Percentiles rank a stretch among this genome's conserved stretches.
Evolutionary conservation across 73 alveolate species (phyloP).

Genomic region (Tetrahymena malaccensis): DNA sequence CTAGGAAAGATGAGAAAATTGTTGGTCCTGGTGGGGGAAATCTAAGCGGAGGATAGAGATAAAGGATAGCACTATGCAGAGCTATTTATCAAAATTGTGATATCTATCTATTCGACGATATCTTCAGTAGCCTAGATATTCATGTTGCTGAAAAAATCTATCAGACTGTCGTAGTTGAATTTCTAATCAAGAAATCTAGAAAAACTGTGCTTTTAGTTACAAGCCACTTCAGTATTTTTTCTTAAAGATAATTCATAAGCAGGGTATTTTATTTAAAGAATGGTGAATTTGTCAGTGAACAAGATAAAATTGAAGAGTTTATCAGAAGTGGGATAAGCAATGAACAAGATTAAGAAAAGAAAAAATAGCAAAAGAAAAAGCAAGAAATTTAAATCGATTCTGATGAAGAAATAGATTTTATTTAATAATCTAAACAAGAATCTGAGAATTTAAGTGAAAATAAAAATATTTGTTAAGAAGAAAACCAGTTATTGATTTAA

Average conservation of each 20-base stretch:
- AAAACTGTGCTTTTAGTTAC: constrained; percentile 57
- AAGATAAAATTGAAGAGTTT: not conserved
- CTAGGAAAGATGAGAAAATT: constrained; percentile 56
- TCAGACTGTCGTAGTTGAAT: constrained; percentile 43
- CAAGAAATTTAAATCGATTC: not conserved
- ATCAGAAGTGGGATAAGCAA: not conserved
- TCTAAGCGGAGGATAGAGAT: constrained; percentile 80
- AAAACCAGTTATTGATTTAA: no score
- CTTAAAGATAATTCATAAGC: not conserved
- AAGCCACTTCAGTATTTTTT: constrained; percentile 31
- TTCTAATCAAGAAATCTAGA: constrained; percentile 47
- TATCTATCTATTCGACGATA: constrained; percentile 78
- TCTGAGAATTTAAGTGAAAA: not conserved
- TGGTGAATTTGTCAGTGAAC: not conserved
- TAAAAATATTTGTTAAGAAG: not conserved
- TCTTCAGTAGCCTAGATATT: constrained; percentile 69
- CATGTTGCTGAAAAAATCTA: constrained; percentile 65
- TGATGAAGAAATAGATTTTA: not conserved
- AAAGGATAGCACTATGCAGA: constrained; percentile 73
- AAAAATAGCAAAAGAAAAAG: no score
- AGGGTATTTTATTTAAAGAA: not conserved
- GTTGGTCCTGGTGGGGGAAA: constrained; percentile 75
- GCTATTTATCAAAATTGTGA: constrained; percentile 68
- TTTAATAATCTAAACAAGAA: not conserved
- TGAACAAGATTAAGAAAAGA: not conserved